A percentile compares a stretch with the other conserved stretches of the same genome.
Conservation (phyloP, 1,139 yeast genomes). For the Yamadazyma siamensis region DNA sequence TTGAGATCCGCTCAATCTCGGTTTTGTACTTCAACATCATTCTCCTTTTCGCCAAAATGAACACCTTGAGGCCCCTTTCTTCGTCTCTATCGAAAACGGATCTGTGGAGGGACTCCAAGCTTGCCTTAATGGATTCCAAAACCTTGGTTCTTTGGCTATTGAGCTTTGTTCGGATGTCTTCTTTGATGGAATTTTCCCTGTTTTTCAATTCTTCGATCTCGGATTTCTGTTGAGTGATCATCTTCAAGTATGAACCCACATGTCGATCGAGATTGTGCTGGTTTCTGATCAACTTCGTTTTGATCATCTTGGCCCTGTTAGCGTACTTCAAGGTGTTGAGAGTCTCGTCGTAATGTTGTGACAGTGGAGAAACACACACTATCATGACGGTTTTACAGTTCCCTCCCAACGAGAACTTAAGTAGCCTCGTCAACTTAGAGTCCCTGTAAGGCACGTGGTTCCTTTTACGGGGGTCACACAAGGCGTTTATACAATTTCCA, state of each 20-base stretch:
- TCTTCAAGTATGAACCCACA: constrained; percentile 81
- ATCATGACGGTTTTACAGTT: constrained; percentile 95
- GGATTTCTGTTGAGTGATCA: constrained; percentile 78
- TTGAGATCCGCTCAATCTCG: constrained; percentile 39
- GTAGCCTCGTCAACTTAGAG: constrained; percentile 78
- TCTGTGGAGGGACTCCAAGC: constrained; percentile 34
- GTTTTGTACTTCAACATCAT: constrained; percentile 42
- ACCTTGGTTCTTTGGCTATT: no score
- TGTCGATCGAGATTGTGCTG: constrained; percentile 78
- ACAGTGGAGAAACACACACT: constrained; percentile 86
- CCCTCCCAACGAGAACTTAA: constrained; percentile 91
- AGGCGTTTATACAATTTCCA: constrained; percentile 91
- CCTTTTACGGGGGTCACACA: constrained; percentile 66
- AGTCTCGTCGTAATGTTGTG: constrained; percentile 87
- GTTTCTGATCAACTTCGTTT: constrained; percentile 74
- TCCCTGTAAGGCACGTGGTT: constrained; percentile 89
- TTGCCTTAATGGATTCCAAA: constrained; percentile 35
- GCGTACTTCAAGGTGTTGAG: constrained; percentile 88
- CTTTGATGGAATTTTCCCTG: no score
- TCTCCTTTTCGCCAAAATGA: constrained; percentile 57
- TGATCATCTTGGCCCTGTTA: constrained; percentile 84
- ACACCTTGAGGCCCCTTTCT: constrained; percentile 46
- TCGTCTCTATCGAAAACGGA: constrained; percentile 40
- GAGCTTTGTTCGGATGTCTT: no score
- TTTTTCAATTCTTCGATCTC: constrained; percentile 73